Conservation (phyloP, 176 grass and related monocot species). For the Urochloa ruziziensis region DNA sequence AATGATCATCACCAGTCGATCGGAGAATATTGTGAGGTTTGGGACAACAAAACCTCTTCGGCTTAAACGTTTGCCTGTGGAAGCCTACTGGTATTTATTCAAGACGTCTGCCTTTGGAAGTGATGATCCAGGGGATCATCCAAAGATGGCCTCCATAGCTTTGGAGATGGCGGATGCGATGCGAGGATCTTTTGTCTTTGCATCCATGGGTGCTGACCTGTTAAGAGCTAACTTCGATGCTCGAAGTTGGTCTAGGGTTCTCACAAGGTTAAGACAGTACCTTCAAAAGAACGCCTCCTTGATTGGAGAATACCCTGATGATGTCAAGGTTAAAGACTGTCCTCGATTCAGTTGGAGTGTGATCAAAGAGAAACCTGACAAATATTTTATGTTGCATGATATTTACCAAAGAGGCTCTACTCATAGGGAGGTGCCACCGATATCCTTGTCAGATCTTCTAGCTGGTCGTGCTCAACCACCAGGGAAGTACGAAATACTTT, state of each 20-base stretch:
- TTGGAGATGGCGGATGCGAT: constrained; percentile 11
- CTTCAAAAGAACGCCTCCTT: neutral
- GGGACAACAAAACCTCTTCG: constrained; percentile 2
- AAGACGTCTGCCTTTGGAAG: constrained; percentile 27
- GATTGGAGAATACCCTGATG: neutral
- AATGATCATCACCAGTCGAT: constrained; percentile 3
- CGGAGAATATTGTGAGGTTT: neutral
- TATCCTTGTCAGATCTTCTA: neutral
- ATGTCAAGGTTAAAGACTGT: neutral
- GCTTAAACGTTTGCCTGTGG: neutral
- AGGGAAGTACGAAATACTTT: neutral
- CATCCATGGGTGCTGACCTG: neutral
- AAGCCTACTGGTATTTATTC: constrained; percentile 29
- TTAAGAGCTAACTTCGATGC: neutral
- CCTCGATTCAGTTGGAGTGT: neutral
- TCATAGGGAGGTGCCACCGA: neutral
- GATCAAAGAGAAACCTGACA: neutral
- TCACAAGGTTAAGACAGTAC: neutral
- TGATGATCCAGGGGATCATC: neutral
- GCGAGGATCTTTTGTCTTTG: neutral
- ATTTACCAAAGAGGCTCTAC: neutral
- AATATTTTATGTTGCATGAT: neutral
- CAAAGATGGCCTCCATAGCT: neutral
- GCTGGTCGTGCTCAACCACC: neutral
- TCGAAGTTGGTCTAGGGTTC: neutral